phyloP scores from a whole-genome alignment of 176 grass and related monocot species.

The Tillandsia leiboldiana region DNA sequence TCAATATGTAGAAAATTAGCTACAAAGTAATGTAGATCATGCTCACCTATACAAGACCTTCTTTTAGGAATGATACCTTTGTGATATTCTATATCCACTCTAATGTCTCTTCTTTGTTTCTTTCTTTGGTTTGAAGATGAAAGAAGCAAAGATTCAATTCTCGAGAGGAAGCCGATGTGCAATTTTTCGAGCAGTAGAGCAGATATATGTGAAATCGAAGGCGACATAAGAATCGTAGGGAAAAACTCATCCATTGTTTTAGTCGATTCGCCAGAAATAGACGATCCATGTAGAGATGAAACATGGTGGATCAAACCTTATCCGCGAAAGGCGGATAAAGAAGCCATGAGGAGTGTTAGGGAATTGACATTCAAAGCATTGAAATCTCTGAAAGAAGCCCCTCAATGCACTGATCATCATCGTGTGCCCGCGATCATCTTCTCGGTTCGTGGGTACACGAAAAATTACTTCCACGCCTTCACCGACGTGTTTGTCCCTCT shows the following conservation, averaged over 20 bases:
- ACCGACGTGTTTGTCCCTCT: conserved; percentile 16
- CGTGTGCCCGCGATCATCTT: conserved; percentile 67
- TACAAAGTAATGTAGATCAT: too few relatives aligned
- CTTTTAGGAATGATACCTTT: too few relatives aligned
- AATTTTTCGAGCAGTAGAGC: neutral
- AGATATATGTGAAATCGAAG: conserved; percentile 12
- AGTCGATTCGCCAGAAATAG: neutral
- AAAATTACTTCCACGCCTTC: conserved; percentile 49
- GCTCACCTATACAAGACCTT: too few relatives aligned
- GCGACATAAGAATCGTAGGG: conserved; percentile 7
- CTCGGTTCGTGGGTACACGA: conserved; percentile 59
- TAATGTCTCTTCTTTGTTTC: neutral
- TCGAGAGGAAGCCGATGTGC: neutral
- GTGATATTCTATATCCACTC: too few relatives aligned
- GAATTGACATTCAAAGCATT: neutral
- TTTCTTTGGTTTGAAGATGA: neutral
- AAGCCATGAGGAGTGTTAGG: neutral
- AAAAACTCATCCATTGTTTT: neutral
- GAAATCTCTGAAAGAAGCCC: neutral
- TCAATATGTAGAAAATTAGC: too few relatives aligned
- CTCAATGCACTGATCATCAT: conserved; percentile 31
- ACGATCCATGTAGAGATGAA: neutral
- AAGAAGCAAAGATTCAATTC: neutral
- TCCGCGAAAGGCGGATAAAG: conserved; percentile 15
- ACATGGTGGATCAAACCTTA: conserved; percentile 18